These are phyloP conservation scores for Leccinum disarticulatum DNA, from an alignment of 768 basidiomycete species.

Conservation along the genomic window DNA sequence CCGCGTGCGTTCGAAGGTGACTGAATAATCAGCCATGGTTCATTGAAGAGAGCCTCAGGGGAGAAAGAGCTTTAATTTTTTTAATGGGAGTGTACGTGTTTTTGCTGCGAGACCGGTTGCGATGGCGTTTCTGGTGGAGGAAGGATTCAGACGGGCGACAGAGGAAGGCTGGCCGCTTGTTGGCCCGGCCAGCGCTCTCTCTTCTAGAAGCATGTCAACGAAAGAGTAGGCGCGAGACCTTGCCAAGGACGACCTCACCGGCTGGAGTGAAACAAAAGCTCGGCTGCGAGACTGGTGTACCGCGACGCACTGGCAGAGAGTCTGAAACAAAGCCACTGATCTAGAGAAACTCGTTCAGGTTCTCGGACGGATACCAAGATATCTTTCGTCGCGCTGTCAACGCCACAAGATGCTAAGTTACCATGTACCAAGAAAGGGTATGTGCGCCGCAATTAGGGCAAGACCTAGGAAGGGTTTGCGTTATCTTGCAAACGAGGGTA, in stretches of 20 bases:
- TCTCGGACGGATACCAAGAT: too few relatives aligned
- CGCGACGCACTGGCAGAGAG: slow-evolving; percentile 22
- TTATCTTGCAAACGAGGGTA: too few relatives aligned
- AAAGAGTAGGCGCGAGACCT: slow-evolving; percentile 16
- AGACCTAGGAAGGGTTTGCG: too few relatives aligned
- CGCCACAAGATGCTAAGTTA: too few relatives aligned
- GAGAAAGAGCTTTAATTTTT: neutral
- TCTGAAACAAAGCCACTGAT: slow-evolving; percentile 27
- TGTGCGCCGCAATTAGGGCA: too few relatives aligned
- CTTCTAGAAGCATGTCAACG: slow-evolving; percentile 6
- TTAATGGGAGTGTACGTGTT: neutral
- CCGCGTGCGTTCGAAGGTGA: slow-evolving; percentile 10
- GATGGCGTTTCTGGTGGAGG: slow-evolving; percentile 1
- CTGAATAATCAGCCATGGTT: slow-evolving; percentile 1
- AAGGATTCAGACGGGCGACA: slow-evolving; percentile 6
- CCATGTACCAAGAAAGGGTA: too few relatives aligned
- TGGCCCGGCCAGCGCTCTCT: neutral
- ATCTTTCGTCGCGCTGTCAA: too few relatives aligned
- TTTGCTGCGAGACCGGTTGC: neutral
- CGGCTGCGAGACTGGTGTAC: slow-evolving; percentile 10
- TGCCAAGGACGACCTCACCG: slow-evolving; percentile 6
- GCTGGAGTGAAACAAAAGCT: slow-evolving; percentile 21
- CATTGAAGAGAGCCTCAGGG: neutral
- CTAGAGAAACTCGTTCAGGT: slow-evolving; percentile 1
- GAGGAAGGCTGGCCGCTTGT: too few relatives aligned